Percentiles rank a stretch among this genome's conserved stretches.
Conservation (phyloP, 768 basidiomycete genomes). For the Thelephora aurantiotincta region DNA sequence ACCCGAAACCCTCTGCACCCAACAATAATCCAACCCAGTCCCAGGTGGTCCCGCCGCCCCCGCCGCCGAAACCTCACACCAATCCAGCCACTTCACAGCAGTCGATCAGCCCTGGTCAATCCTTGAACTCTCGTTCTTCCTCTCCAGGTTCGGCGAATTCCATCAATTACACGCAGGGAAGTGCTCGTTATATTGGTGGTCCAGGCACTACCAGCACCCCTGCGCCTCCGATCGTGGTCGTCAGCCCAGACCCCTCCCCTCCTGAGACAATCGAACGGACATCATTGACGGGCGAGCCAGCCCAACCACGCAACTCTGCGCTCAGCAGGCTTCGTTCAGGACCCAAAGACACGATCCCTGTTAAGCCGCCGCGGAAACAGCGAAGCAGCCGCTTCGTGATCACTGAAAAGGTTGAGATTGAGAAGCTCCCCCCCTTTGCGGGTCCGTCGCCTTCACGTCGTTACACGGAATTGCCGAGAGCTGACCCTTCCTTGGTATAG, state of each 20-base stretch:
- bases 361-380: conserved; percentile 96
- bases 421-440: conserved; percentile 81
- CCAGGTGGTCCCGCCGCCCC: conserved; percentile 49
- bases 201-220: conserved; percentile 28
- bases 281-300: conserved; percentile 32
- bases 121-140: conserved; percentile 28
- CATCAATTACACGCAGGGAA: conserved; percentile 16
- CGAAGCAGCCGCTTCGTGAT: conserved; percentile 94
- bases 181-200: conserved; percentile 35
- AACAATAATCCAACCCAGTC: conserved; percentile 32
- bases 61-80: conserved; percentile 22
- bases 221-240: conserved; percentile 77
- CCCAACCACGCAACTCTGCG: conserved; percentile 53
- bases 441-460: conserved; percentile 32
- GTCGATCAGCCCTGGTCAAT: conserved; percentile 20
- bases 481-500: conserved; percentile 26
- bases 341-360: conserved; percentile 94
- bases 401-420: conserved; percentile 92
- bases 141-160: conserved; percentile 23
- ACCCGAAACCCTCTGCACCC: conserved; percentile 33
- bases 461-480: conserved; percentile 3
- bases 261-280: conserved; percentile 31
- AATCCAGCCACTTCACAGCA: conserved; percentile 26
- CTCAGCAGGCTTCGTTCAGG: conserved; percentile 65
- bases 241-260: conserved; percentile 52